These are phyloP conservation scores for Striga hermonthica DNA, from an alignment of 305 asterid genomes.

Conservation along the genomic window DNA sequence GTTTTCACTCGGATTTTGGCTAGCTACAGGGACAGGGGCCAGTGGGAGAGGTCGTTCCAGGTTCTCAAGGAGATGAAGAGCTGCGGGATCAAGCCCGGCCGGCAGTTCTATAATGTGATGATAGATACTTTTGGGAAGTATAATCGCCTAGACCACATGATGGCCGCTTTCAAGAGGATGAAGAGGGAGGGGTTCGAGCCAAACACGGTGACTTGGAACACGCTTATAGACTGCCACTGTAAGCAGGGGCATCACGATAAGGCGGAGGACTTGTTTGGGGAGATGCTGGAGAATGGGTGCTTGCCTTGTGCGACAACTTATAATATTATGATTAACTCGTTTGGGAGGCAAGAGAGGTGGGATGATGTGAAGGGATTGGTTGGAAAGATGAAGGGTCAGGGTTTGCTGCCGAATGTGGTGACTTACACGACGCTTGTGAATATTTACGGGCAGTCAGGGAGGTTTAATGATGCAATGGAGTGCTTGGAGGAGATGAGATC, in stretches of 20 bases:
- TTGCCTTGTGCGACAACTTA: slow-evolving; percentile 79
- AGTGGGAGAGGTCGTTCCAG: slow-evolving; percentile 93
- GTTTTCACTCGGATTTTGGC: slow-evolving; percentile 81
- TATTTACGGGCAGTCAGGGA: slow-evolving; percentile 82
- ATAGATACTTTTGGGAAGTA: slow-evolving; percentile 89
- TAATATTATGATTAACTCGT: slow-evolving; percentile 83
- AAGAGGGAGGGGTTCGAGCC: slow-evolving; percentile 75
- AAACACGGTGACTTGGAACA: slow-evolving; percentile 87
- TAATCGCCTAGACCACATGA: slow-evolving; percentile 83
- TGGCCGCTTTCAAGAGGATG: slow-evolving; percentile 80
- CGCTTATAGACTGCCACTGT: slow-evolving; percentile 84
- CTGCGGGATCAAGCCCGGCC: slow-evolving; percentile 70
- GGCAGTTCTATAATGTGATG: slow-evolving; percentile 86
- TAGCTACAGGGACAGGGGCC: slow-evolving; percentile 81
- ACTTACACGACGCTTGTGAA: slow-evolving; percentile 88
- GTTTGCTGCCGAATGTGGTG: slow-evolving; percentile 77
- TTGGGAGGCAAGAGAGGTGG: slow-evolving; percentile 86
- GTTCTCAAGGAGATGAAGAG: slow-evolving; percentile 89
- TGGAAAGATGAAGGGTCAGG: slow-evolving; percentile 72
- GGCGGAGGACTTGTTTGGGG: slow-evolving; percentile 67
- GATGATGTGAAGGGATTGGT: slow-evolving; percentile 67
- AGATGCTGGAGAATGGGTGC: slow-evolving; percentile 68
- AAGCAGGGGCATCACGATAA: slow-evolving; percentile 65
- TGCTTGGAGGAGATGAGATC: slow-evolving; percentile 94
- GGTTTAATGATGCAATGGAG: slow-evolving; percentile 80